Base-by-base conservation (phyloP, 805 yeast species). In the Cyberlindnera xylosilytica region DNA sequence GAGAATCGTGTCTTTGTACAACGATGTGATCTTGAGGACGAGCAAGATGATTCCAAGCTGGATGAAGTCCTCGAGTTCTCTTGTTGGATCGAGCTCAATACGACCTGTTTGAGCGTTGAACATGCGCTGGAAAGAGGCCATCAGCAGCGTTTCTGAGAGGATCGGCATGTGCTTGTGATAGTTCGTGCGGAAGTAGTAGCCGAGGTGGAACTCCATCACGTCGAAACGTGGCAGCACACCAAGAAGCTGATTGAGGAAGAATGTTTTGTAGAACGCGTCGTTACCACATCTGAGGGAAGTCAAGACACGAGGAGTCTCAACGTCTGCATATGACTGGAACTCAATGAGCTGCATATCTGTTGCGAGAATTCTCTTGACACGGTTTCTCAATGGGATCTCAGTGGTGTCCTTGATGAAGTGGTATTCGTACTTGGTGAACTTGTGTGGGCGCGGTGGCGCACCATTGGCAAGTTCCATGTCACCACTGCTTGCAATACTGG, bases 321-420 rank as follows among this genome's bases (percentile, higher is more conserved):
- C 49, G 26, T 42, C 46, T 3, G 39, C 28, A 18, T 45, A 45
- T 4, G 44, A 34, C n/a, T 40, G 49, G 9, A 37, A 11, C 17
- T 40, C 40, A 13, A 45, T 31, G 16, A 45, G 31, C 2, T 32
- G 11, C 4, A 26, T 6, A 17, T 45, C 52, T 7, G 42, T 27
- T 4, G 46, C 19, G 13, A 45, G 37, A 23, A 48, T 45, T 10
- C 39, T 33, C 36, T 38, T 42, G 6, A 45, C 39, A 16, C 52
- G 39, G 29, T 40, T 42, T 20, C 47, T 23, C 19, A 48, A 29
- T 9, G 52, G 52, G 23, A 43, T 48, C 47, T 48, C 52, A 1
- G 47, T 39, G 3, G 52, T 41, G 35, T 48, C 52, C 30, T 48
- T 48, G 16, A 48, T 30, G 49, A 48, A 48, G 24, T 48, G 52